Conservation (phyloP, 495 filamentous ascomycete species). For the Tuber calosporum region DNA sequence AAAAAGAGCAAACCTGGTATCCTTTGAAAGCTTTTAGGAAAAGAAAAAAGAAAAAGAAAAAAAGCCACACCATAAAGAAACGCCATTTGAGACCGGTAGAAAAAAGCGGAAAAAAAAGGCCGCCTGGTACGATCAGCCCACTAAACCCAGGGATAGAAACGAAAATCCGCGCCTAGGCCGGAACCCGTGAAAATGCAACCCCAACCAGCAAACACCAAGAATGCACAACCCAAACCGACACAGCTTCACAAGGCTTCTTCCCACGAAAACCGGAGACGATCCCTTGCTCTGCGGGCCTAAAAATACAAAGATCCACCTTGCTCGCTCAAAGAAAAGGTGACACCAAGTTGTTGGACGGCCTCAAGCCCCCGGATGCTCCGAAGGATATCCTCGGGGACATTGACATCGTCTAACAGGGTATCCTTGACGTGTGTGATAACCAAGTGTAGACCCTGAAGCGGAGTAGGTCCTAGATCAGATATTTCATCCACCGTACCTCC, state of each 20-base stretch:
- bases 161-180: conserved; percentile 9
- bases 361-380: conserved; percentile 58
- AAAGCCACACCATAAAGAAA: conserved; percentile 17
- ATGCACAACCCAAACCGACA: not conserved
- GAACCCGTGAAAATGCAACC: conserved; percentile 16
- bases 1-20: conserved; percentile 7
- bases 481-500: not conserved
- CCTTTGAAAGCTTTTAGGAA: not conserved
- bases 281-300: conserved; percentile 19
- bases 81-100: not conserved
- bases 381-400: conserved; percentile 60
- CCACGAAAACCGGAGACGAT: not conserved
- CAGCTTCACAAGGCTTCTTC: not conserved
- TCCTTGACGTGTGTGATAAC: conserved; percentile 81
- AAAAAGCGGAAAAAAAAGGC: conserved; percentile 6
- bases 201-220: conserved; percentile 11
- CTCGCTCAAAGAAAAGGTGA: conserved; percentile 64
- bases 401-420: conserved; percentile 56
- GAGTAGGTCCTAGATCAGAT: conserved; percentile 20
- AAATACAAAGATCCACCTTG: conserved; percentile 49
- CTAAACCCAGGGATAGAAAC: conserved; percentile 17
- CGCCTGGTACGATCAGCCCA: conserved; percentile 1
- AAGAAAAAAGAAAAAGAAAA: conserved; percentile 11
- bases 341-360: conserved; percentile 58
- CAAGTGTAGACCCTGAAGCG: conserved; percentile 52